A percentile compares a stretch with the other conserved stretches of the same genome.
Conservation (phyloP, 2,329 filamentous ascomycete species). For the Grosmannia huntii region DNA sequence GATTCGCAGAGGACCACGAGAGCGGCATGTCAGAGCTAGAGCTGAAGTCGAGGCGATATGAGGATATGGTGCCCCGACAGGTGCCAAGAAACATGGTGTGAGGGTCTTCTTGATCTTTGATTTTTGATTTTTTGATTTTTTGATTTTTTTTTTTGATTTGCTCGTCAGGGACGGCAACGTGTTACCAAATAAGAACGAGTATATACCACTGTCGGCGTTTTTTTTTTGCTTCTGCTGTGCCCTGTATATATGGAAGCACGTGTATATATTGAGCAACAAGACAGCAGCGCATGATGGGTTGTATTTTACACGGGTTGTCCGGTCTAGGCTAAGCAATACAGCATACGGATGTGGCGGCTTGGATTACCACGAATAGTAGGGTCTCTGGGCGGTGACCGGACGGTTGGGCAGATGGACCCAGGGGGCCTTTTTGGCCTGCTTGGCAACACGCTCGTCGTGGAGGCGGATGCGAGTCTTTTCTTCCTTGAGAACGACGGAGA, state of each 20-base stretch:
- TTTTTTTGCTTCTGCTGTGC: not conserved
- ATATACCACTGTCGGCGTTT: not conserved
- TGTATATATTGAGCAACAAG: not conserved
- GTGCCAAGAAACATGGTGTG: slow-evolving; percentile 29
- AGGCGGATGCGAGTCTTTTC: slow-evolving; percentile 79
- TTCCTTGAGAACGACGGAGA: slow-evolving; percentile 80
- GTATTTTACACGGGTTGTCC: not conserved
- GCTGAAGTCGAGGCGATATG: slow-evolving; percentile 39
- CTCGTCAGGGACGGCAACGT: not conserved
- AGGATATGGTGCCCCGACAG: slow-evolving; percentile 42
- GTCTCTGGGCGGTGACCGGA: slow-evolving; percentile 69
- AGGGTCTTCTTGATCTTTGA: no score
- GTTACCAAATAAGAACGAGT: not conserved
- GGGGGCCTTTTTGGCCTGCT: slow-evolving; percentile 60
- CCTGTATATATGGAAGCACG: not conserved
- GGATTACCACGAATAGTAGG: slow-evolving; percentile 79
- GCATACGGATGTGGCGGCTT: not conserved
- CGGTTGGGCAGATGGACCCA: slow-evolving; percentile 86
- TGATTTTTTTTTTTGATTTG: not conserved
- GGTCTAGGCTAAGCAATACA: not conserved
- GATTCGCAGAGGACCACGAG: slow-evolving; percentile 26
- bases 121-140: no score
- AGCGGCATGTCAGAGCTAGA: slow-evolving; percentile 30
- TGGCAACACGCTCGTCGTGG: slow-evolving; percentile 64
- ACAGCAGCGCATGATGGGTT: not conserved